Conservation (phyloP, 116 monocot species). For the Cymodocea nodosa region DNA sequence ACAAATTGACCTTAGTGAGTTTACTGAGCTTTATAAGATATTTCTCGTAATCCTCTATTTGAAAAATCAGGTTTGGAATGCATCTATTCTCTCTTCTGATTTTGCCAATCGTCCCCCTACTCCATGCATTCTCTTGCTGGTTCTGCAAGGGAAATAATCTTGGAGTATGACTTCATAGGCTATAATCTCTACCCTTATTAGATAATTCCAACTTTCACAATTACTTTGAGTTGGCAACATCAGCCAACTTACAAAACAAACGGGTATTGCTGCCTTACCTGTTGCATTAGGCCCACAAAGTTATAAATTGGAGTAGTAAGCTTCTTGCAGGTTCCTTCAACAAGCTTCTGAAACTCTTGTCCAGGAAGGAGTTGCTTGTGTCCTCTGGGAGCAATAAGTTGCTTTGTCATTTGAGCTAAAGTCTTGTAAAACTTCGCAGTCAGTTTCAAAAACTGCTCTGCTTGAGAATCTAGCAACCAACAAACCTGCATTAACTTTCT, state of each 20-base stretch:
- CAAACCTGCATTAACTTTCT: not conserved
- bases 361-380: slow-evolving; percentile 45
- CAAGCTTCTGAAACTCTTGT: slow-evolving; percentile 65
- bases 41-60: slow-evolving; percentile 89
- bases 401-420: slow-evolving; percentile 61
- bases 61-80: slow-evolving; percentile 84
- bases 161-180: too few species aligned
- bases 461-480: slow-evolving; percentile 47
- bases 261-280: slow-evolving; percentile 17
- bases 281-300: slow-evolving; percentile 60
- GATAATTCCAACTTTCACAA: not conserved
- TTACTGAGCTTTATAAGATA: slow-evolving; percentile 86
- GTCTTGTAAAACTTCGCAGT: slow-evolving; percentile 77
- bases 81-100: slow-evolving; percentile 88
- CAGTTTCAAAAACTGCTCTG: slow-evolving; percentile 62
- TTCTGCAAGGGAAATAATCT: slow-evolving; percentile 35
- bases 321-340: slow-evolving; percentile 65
- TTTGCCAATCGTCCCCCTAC: slow-evolving; percentile 40
- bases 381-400: slow-evolving; percentile 56
- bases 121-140: slow-evolving; percentile 33
- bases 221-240: not conserved
- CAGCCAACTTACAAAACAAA: not conserved
- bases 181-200: too few species aligned
- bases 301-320: slow-evolving; percentile 71
- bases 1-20: slow-evolving; percentile 57